Evolutionary conservation across 441 rosid species (phyloP).

Genomic region (Arabidopsis lyrata): DNA sequence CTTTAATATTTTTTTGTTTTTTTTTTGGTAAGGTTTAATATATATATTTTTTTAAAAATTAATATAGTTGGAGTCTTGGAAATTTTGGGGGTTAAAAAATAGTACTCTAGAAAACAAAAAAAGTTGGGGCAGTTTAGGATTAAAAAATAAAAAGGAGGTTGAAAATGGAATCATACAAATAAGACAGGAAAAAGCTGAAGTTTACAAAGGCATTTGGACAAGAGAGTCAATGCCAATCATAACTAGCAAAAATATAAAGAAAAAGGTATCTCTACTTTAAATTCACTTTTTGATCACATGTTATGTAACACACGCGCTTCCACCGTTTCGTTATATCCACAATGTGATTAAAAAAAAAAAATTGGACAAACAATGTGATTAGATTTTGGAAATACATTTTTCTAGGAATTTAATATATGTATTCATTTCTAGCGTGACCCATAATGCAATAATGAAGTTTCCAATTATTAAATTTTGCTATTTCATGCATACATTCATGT

Average conservation of each 20-base stretch:
- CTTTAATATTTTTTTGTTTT: background rate
- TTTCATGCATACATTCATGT: background rate
- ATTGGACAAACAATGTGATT: background rate
- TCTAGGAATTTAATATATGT: background rate
- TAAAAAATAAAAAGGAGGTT: constrained; percentile 22
- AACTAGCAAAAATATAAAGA: constrained; percentile 53
- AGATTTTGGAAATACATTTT: constrained; percentile 6
- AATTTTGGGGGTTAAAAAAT: constrained; percentile 2
- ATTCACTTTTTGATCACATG: constrained; percentile 31
- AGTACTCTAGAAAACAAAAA: constrained; percentile 24
- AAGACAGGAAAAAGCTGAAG: constrained; percentile 55
- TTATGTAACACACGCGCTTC: constrained; percentile 39
- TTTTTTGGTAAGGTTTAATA: too few species aligned
- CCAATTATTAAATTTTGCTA: constrained; percentile 4
- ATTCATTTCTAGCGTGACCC: constrained; percentile 32
- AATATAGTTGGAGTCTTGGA: background rate
- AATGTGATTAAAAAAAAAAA: background rate
- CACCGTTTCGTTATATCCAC: constrained; percentile 1
- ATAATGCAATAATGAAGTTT: constrained; percentile 24
- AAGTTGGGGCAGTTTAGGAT: constrained; percentile 38
- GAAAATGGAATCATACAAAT: constrained; percentile 53
- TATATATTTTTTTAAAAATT: too few species aligned
- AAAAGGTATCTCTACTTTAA: constrained; percentile 41
- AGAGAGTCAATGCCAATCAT: constrained; percentile 91
- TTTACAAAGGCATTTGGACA: constrained; percentile 85